A percentile compares a stretch with the other conserved stretches of the same genome.
phyloP scores from a whole-genome alignment of 2,329 filamentous ascomycete species.

The Phaeoacremonium minimum region DNA sequence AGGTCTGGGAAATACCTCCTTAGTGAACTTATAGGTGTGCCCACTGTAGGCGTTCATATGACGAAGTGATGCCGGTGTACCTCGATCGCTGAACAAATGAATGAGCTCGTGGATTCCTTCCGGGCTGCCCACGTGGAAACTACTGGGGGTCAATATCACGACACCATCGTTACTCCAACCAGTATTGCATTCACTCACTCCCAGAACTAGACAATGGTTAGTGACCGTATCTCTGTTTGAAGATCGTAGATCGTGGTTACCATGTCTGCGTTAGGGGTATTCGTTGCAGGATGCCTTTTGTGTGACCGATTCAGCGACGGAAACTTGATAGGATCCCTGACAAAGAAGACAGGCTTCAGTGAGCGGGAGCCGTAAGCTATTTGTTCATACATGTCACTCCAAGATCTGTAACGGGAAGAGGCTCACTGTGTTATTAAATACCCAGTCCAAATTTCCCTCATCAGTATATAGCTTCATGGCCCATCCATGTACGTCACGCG shows the following conservation, averaged over 20 bases:
- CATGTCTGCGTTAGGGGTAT: slow-evolving; percentile 38
- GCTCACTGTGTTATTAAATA: slow-evolving; percentile 6
- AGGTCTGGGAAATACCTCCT: slow-evolving; percentile 9
- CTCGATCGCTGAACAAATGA: slow-evolving; percentile 45
- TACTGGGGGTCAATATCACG: neutral
- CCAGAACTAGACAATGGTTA: slow-evolving; percentile 20
- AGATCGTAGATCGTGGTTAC: slow-evolving; percentile 21
- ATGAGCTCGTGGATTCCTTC: slow-evolving; percentile 47
- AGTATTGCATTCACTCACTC: slow-evolving; percentile 17
- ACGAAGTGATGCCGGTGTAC: slow-evolving; percentile 39
- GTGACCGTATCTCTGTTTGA: neutral
- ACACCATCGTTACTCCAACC: neutral
- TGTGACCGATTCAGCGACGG: slow-evolving; percentile 39
- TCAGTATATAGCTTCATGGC: slow-evolving; percentile 61
- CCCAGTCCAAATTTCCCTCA: slow-evolving; percentile 60
- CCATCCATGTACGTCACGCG: slow-evolving; percentile 61
- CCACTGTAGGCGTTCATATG: slow-evolving; percentile 40
- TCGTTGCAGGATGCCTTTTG: slow-evolving; percentile 36
- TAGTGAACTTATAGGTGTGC: slow-evolving; percentile 44
- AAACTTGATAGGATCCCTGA: slow-evolving; percentile 42
- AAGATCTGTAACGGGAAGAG: slow-evolving; percentile 6
- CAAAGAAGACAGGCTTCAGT: slow-evolving; percentile 33
- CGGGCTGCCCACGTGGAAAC: slow-evolving; percentile 34
- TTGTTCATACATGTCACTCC: slow-evolving; percentile 47
- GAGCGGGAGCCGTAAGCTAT: slow-evolving; percentile 16